A percentile compares a stretch with the other conserved stretches of the same genome.
Conservation (phyloP, 139 green algal genomes). For the Chlorella vulgaris region DNA sequence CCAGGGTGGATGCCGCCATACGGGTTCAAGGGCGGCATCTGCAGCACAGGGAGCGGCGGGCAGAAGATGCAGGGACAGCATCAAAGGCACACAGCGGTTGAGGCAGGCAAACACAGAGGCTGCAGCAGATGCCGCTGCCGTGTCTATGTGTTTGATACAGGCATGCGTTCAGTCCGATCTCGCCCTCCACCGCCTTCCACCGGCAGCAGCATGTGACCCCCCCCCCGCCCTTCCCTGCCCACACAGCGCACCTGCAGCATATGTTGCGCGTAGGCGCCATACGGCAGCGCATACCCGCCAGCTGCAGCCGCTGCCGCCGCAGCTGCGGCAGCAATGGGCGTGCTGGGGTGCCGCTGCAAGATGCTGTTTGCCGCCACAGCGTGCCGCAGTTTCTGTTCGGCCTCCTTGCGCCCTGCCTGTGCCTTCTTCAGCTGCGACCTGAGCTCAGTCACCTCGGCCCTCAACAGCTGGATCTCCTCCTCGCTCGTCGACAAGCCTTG, state of each 20-base stretch:
- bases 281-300: slow-evolving; percentile 32
- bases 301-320: slow-evolving; percentile 23
- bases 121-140: too few relatives aligned
- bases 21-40: slow-evolving; percentile 40
- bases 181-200: too few relatives aligned
- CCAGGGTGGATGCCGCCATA: slow-evolving; percentile 36
- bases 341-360: slow-evolving; percentile 11
- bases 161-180: too few relatives aligned
- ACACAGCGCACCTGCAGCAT: slow-evolving; percentile 25
- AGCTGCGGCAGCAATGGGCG: slow-evolving; percentile 12
- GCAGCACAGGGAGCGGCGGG: slow-evolving; percentile 3
- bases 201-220: too few relatives aligned
- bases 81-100: too few relatives aligned
- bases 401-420: slow-evolving; percentile 17
- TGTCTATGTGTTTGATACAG: too few relatives aligned
- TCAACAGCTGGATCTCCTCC: slow-evolving; percentile 40
- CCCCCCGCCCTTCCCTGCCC: too few relatives aligned
- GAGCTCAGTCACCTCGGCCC: slow-evolving; percentile 33
- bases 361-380: neutral
- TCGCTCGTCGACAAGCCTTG: slow-evolving; percentile 30
- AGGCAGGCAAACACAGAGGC: too few relatives aligned
- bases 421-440: slow-evolving; percentile 28
- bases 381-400: slow-evolving; percentile 8
- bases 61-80: neutral
- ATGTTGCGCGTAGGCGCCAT: slow-evolving; percentile 17